These are phyloP conservation scores for Straminergon stramineum DNA, from an alignment of 225 moss, liverwort and hornwort genomes.

Conservation along the genomic window DNA sequence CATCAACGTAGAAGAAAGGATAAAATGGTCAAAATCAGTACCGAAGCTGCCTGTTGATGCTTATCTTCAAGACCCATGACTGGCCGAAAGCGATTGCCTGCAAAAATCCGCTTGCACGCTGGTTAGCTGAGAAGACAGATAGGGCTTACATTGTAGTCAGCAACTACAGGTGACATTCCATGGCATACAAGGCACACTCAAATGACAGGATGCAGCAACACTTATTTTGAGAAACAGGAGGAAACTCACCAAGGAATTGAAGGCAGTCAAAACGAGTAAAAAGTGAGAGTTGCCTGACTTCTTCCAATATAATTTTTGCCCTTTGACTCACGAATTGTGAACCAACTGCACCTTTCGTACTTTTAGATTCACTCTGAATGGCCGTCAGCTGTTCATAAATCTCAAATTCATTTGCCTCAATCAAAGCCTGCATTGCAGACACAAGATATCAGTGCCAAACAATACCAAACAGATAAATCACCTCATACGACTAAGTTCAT, in stretches of 20 bases:
- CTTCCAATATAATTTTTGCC: slow-evolving; percentile 92
- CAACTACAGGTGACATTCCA: not conserved
- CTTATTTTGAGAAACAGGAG: not conserved
- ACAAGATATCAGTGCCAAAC: not conserved
- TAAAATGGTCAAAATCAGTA: not conserved
- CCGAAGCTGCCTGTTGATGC: slow-evolving; percentile 35
- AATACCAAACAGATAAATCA: not conserved
- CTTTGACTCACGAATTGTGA: slow-evolving; percentile 85
- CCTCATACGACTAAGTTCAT: not conserved
- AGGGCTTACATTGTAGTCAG: not conserved
- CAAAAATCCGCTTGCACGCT: not conserved
- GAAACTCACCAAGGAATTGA: slow-evolving; percentile 66
- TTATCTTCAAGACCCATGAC: slow-evolving; percentile 49
- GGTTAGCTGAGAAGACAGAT: not conserved
- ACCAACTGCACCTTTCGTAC: slow-evolving; percentile 57
- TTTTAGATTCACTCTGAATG: slow-evolving; percentile 50
- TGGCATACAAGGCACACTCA: not conserved
- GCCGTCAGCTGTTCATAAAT: slow-evolving; percentile 76
- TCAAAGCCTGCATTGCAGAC: slow-evolving; percentile 50
- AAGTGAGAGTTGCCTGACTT: slow-evolving; percentile 67
- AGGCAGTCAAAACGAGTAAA: slow-evolving; percentile 92
- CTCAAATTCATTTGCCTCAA: slow-evolving; percentile 80
- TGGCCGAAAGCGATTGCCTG: slow-evolving; percentile 56
- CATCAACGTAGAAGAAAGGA: not conserved
- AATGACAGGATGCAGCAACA: not conserved